Evolutionary conservation across 2,329 filamentous ascomycete genomes (phyloP), one percentile per base, ranked within the genome.

Genomic region (Neofusicoccum cordaticola): DNA sequence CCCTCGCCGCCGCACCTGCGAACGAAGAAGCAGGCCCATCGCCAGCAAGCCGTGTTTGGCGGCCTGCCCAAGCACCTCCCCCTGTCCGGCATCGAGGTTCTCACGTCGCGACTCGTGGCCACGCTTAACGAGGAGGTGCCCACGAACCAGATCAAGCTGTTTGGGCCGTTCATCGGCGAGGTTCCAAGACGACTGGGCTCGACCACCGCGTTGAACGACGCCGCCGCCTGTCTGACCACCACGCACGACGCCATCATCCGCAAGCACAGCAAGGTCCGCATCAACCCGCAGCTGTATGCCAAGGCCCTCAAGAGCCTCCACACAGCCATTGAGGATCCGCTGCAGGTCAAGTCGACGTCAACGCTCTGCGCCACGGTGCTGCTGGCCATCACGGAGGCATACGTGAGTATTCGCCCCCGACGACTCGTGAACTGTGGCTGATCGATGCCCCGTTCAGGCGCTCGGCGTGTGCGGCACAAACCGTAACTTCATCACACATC

Each of bases 341-440:
- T 12, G 12, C 42, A 62, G 17, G 45, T 34, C 7, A 27, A 11
- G 9, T 57, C 62, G 13, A 64, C 52, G 13, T 50, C 52, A 34
- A 64, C 62, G 2, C 52, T 64, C 7, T 64, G 62, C 35, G 62
- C 62, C 2, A 47, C 62, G 8, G 62, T 56, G 1, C 53, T 64
- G 17, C 19, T 64, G 51, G 62, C 62, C 34, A 64, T 64, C 31
- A 64, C 62, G 5, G 62, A 64, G 44, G 62, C 62, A 17, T 58
- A 57, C 19, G 62, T 64, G 37, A 39, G 62, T 64, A 48, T 19
- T 35, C 31, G 11, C 41, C 27, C n/a, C n/a, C 9, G n/a, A 9
- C 35, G 13, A 22, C 22, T 22, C 34, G 17, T 15, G 35, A 13
- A 31, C 6, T 34, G 17, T 27, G 19, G 19, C 52, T 57, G 51